Percentiles rank a stretch among this genome's conserved stretches.
Conservation (phyloP, 2,329 filamentous ascomycete genomes). For the Aphanocladium album region DNA sequence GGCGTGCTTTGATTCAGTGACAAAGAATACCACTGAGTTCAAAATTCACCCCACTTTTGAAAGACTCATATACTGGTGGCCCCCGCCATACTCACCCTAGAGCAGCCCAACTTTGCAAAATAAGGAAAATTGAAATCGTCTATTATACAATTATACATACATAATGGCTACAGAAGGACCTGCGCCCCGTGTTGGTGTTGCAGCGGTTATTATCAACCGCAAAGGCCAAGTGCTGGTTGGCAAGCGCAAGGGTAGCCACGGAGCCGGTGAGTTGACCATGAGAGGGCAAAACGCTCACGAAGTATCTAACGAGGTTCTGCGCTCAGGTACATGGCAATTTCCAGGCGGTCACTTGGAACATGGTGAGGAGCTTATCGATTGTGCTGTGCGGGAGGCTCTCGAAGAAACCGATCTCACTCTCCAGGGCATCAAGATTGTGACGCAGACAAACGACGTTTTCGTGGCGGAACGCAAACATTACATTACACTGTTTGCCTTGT, state of each 20-base stretch:
- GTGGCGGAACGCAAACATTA: conserved; percentile 60
- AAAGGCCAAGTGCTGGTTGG: conserved; percentile 44
- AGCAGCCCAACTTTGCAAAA: neutral
- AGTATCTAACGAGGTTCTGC: neutral
- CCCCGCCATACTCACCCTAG: neutral
- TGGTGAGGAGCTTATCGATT: conserved; percentile 56
- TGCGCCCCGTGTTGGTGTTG: conserved; percentile 39
- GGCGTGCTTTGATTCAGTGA: neutral
- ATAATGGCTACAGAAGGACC: neutral
- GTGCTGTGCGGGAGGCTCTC: conserved; percentile 60
- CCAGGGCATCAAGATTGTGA: conserved; percentile 46
- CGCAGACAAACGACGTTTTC: conserved; percentile 65
- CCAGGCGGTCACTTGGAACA: conserved; percentile 74
- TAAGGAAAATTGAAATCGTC: neutral
- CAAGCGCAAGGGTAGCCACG: conserved; percentile 44
- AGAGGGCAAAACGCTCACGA: neutral
- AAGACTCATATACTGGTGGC: neutral
- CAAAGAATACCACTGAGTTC: neutral
- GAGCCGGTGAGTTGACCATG: conserved; percentile 35
- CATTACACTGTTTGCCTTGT: conserved; percentile 64
- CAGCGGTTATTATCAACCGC: conserved; percentile 39
- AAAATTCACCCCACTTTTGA: conserved; percentile 4
- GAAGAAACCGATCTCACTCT: conserved; percentile 67
- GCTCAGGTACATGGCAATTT: conserved; percentile 55
- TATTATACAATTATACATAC: neutral